Percentiles rank a stretch among this genome's conserved stretches.
These are phyloP conservation scores for Begonia loranthoides DNA, from an alignment of 306 rosid species.

Conservation along the genomic window DNA sequence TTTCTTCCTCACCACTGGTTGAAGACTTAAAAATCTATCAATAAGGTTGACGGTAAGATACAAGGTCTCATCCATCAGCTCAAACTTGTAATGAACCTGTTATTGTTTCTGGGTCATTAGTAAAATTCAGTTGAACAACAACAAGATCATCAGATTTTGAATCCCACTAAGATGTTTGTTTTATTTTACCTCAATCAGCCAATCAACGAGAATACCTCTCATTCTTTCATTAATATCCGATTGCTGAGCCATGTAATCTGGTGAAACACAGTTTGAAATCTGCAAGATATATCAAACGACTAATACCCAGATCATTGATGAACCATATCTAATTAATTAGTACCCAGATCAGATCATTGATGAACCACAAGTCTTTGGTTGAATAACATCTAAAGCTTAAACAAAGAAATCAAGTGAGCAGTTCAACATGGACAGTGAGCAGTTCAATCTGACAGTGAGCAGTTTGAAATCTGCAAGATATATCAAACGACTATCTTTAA, in stretches of 20 bases:
- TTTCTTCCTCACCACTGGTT: conserved; percentile 31
- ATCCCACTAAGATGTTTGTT: not conserved
- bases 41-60: conserved; percentile 38
- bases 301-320: no score
- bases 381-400: not conserved
- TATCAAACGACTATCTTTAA: not conserved
- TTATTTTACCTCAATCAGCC: conserved; percentile 44
- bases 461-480: conserved; percentile 24
- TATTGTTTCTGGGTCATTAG: not conserved
- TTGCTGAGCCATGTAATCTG: conserved; percentile 34
- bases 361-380: no score
- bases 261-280: conserved; percentile 20
- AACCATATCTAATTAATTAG: no score
- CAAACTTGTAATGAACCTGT: conserved; percentile 58
- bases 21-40: conserved; percentile 38
- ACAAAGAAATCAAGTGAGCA: not conserved
- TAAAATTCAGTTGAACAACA: not conserved
- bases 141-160: not conserved
- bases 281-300: no score
- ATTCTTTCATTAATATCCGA: conserved; percentile 42
- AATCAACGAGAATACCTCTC: conserved; percentile 51
- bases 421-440: not conserved
- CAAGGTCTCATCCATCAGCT: conserved; percentile 55
- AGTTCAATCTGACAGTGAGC: conserved; percentile 14
- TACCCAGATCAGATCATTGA: no score